Conservation (phyloP, 2,329 filamentous ascomycete genomes). For the Kalmusia sp. region DNA sequence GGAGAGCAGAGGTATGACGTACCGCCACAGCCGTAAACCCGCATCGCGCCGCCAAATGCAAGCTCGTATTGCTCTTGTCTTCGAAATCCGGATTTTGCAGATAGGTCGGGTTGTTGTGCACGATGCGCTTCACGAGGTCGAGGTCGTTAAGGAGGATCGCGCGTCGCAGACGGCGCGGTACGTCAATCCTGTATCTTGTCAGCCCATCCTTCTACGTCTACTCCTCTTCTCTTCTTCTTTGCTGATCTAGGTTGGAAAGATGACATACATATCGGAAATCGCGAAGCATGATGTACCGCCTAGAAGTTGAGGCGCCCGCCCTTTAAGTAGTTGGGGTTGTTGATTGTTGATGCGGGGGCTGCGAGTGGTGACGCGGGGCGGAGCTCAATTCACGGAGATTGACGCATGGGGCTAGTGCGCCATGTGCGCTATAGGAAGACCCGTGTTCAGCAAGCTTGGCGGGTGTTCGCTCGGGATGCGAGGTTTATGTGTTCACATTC, state of each 20-base stretch:
- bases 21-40: conserved; percentile 73
- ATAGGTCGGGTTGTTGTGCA: conserved; percentile 72
- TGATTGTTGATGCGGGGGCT: conserved; percentile 16
- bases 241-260: not conserved
- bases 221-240: too few relatives aligned
- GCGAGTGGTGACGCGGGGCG: conserved; percentile 25
- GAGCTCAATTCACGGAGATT: conserved; percentile 33
- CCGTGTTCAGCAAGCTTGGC: conserved; percentile 1
- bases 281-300: conserved; percentile 28
- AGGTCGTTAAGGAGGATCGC: conserved; percentile 80
- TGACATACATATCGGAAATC: conserved; percentile 30
- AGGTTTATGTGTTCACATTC: not conserved
- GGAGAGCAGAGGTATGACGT: conserved; percentile 22
- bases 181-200: conserved; percentile 69
- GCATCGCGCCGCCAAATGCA: conserved; percentile 80
- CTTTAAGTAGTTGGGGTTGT: conserved; percentile 4
- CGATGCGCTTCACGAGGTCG: conserved; percentile 77
- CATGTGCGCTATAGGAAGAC: conserved; percentile 14
- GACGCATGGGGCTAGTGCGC: conserved; percentile 28
- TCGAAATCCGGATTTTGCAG: conserved; percentile 82
- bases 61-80: conserved; percentile 79
- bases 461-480: not conserved
- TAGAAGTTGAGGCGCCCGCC: conserved; percentile 6
- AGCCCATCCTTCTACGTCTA: too few relatives aligned
- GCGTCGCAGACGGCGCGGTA: conserved; percentile 77